Conservation (phyloP, 2,329 filamentous ascomycete genomes). For the Phaeomoniella chlamydospora region DNA sequence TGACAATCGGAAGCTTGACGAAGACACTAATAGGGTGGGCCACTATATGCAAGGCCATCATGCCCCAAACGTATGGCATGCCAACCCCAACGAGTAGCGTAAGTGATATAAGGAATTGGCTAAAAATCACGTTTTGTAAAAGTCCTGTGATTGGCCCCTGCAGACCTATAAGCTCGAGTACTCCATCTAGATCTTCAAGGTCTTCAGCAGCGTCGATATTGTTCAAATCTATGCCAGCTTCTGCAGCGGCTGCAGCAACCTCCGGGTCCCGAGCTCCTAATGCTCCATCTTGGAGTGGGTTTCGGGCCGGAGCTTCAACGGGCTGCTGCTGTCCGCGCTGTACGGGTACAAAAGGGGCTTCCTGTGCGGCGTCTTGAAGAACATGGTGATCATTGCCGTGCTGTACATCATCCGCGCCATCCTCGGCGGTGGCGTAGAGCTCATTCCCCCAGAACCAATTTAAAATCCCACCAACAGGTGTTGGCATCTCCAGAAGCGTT, state of each 20-base stretch:
- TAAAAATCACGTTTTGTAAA: slow-evolving; percentile 91
- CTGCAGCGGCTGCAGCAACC: slow-evolving; percentile 48
- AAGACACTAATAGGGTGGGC: slow-evolving; percentile 60
- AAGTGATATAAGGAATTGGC: slow-evolving; percentile 73
- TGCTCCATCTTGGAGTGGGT: slow-evolving; percentile 5
- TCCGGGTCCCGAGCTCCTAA: slow-evolving; percentile 35
- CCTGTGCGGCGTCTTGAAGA: slow-evolving; percentile 42
- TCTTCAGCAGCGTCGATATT: slow-evolving; percentile 46
- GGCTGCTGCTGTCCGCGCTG: slow-evolving; percentile 26
- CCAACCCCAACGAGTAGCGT: slow-evolving; percentile 79
- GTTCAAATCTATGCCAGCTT: slow-evolving; percentile 53
- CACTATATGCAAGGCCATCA: slow-evolving; percentile 63
- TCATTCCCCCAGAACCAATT: slow-evolving; percentile 33
- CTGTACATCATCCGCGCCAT: slow-evolving; percentile 20
- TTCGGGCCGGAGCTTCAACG: slow-evolving; percentile 17
- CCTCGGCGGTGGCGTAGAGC: slow-evolving; percentile 5
- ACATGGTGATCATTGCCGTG: slow-evolving; percentile 43
- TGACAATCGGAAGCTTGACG: slow-evolving; percentile 54
- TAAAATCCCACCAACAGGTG: slow-evolving; percentile 13
- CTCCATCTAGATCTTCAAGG: slow-evolving; percentile 87
- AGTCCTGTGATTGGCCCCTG: slow-evolving; percentile 80
- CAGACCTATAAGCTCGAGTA: slow-evolving; percentile 93
- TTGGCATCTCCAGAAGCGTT: neutral
- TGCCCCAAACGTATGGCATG: slow-evolving; percentile 82
- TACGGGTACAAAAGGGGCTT: slow-evolving; percentile 46